Evolutionary conservation across 2,329 filamentous ascomycete genomes (phyloP), one percentile per base, ranked within the genome.

Genomic region (Cylindrodendrum hubeiense): DNA sequence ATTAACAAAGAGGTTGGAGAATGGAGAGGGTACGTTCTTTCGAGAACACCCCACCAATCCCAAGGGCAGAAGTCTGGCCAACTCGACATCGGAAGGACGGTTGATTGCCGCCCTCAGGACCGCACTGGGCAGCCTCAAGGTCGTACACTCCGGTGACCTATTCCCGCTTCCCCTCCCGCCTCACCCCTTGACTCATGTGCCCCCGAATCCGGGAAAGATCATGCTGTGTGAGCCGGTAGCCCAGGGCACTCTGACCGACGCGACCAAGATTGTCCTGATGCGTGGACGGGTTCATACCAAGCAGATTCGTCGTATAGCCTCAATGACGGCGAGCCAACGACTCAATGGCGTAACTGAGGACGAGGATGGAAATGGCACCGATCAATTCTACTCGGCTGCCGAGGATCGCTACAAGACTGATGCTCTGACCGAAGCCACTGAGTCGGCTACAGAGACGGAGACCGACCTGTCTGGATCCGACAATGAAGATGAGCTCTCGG

Each of bases 191-290:
- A 97, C 94, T 9, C 94, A 97, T 79, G 89, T 93, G 19, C 90
- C 93, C 24, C 89, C 94, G 15, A 93, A 93, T 44, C 94, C 95
- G 0, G 96, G 93, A 44, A 94, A 92, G 80, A 93, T 98, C 66
- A 90, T 93, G 51, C 89, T 97, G n/a, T 98, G 95, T 77, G 96
- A 99, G 78, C 96, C 96, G 9, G 94, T 98, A 17, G 90, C 93
- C 6, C 96, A 99, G 79, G 96, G 96, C 9, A 79, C 96, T 5
- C 78, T 99, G 50, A 86, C 90, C 9, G 86, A 93, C 1, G 87
- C 84, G 13, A 99, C 95, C 17, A 94, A 92, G 74, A 93, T 99
- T 62, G 90, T 99, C 24, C 85, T 98, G 22, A 90, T 93, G 51
- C 87, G 87, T 26, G 87, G 89, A 5, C 87, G 85, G 71, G 85